A percentile compares a stretch with the other conserved stretches of the same genome.
phyloP scores from a whole-genome alignment of 805 yeast species.

The Candida quercuum region DNA sequence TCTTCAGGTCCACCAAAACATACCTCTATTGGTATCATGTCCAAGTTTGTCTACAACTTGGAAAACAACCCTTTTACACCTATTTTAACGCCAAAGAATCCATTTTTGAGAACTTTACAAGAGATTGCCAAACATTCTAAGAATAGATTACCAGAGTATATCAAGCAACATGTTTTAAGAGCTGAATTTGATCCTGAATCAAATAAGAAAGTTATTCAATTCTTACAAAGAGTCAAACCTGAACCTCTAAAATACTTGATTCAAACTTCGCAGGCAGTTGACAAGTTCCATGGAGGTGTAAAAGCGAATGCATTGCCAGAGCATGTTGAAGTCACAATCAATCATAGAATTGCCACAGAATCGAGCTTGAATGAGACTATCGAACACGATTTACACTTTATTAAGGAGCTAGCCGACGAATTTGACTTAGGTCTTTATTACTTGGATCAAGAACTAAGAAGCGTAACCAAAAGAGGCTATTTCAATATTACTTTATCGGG shows the following conservation, averaged over 20 bases:
- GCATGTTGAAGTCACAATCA: constrained; percentile 37
- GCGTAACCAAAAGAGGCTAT: constrained; percentile 23
- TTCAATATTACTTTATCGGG: constrained; percentile 18
- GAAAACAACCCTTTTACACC: constrained; percentile 48
- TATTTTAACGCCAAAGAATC: constrained; percentile 45
- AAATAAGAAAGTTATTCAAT: constrained; percentile 29
- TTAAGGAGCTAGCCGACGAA: constrained; percentile 15
- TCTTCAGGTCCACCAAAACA: constrained; percentile 76
- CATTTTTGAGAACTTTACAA: constrained; percentile 23
- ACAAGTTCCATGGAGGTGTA: constrained; percentile 56
- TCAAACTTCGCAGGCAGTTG: constrained; percentile 21
- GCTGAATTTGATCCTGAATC: constrained; percentile 31
- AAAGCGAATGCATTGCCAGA: constrained; percentile 79
- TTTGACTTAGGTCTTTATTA: constrained; percentile 18
- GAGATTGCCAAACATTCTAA: background rate
- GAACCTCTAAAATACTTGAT: constrained; percentile 11
- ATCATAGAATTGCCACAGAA: constrained; percentile 62
- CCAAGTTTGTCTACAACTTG: constrained; percentile 60
- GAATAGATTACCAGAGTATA: background rate
- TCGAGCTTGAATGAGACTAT: constrained; percentile 35
- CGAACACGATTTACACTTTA: constrained; percentile 20
- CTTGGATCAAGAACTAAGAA: constrained; percentile 11
- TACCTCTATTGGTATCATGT: constrained; percentile 46
- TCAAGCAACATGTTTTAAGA: constrained; percentile 15
- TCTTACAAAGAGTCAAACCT: constrained; percentile 8